Percentiles rank a stretch among this genome's conserved stretches.
Conservation (phyloP, 1,139 yeast species). For the Eremothecium cymbalariae region DNA sequence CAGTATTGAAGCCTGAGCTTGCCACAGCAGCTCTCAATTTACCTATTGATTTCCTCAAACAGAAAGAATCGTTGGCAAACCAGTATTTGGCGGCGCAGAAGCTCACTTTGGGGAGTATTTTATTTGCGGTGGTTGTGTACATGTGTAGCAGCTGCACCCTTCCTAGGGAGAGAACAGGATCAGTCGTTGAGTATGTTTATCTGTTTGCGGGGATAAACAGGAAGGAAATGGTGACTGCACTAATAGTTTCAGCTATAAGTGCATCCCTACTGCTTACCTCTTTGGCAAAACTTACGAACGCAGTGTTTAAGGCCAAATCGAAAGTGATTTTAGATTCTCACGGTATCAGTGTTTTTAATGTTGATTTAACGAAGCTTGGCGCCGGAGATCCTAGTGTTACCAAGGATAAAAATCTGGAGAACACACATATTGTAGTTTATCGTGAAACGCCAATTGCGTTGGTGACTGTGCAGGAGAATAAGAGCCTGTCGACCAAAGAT, state of each 20-base stretch:
- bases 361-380: slow-evolving; percentile 44
- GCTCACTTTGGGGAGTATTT: slow-evolving; percentile 27
- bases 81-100: slow-evolving; percentile 44
- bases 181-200: slow-evolving; percentile 20
- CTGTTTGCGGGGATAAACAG: slow-evolving; percentile 24
- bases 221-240: slow-evolving; percentile 17
- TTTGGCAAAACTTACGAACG: slow-evolving; percentile 32
- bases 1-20: slow-evolving; percentile 45
- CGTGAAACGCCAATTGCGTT: slow-evolving; percentile 64
- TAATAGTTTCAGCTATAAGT: slow-evolving; percentile 20
- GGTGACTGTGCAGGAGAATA: slow-evolving; percentile 36
- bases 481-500: slow-evolving; percentile 29
- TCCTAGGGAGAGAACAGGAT: slow-evolving; percentile 16
- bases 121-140: slow-evolving; percentile 28
- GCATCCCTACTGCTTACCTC: slow-evolving; percentile 27
- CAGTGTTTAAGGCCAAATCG: slow-evolving; percentile 39
- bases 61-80: slow-evolving; percentile 47
- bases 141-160: slow-evolving; percentile 16
- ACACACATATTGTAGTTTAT: slow-evolving; percentile 50
- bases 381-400: slow-evolving; percentile 30
- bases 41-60: slow-evolving; percentile 56
- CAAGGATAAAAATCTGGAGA: slow-evolving; percentile 31
- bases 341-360: slow-evolving; percentile 44
- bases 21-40: slow-evolving; percentile 54
- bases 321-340: slow-evolving; percentile 40